phyloP scores from a whole-genome alignment of 2,329 filamentous ascomycete genomes.

The Aspergillus alliaceus region DNA sequence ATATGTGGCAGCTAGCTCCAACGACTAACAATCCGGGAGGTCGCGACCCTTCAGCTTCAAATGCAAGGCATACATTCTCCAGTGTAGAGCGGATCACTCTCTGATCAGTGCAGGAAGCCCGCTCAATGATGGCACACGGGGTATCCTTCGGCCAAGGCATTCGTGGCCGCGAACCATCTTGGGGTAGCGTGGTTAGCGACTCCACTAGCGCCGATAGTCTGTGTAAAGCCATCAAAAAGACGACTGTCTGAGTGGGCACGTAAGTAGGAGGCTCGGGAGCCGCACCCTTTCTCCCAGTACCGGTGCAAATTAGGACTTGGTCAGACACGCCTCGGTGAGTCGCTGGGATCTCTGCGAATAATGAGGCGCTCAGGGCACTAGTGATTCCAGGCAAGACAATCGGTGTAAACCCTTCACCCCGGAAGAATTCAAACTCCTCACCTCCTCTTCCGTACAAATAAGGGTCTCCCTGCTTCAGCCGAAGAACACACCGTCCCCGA shows the following conservation, averaged over 20 bases:
- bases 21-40: slow-evolving; percentile 88
- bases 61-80: slow-evolving; percentile 72
- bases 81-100: slow-evolving; percentile 87
- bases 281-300: slow-evolving; percentile 86
- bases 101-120: slow-evolving; percentile 92
- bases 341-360: slow-evolving; percentile 83
- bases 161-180: slow-evolving; percentile 25
- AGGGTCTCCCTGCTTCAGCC: slow-evolving; percentile 94
- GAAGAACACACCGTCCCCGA: slow-evolving; percentile 75
- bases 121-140: slow-evolving; percentile 88
- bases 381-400: slow-evolving; percentile 87
- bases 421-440: slow-evolving; percentile 87
- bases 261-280: slow-evolving; percentile 79
- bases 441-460: slow-evolving; percentile 95
- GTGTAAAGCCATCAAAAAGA: slow-evolving; percentile 95
- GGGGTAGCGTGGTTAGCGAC: slow-evolving; percentile 57
- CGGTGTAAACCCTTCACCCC: slow-evolving; percentile 65
- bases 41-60: slow-evolving; percentile 84
- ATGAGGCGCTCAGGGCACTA: slow-evolving; percentile 78
- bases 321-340: slow-evolving; percentile 90
- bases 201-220: slow-evolving; percentile 72
- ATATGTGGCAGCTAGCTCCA: slow-evolving; percentile 76
- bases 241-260: slow-evolving; percentile 74
- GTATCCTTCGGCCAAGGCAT: slow-evolving; percentile 69
- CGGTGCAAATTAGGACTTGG: slow-evolving; percentile 93